Conservation (phyloP, 306 rosid species). For the Castanea crenata region DNA sequence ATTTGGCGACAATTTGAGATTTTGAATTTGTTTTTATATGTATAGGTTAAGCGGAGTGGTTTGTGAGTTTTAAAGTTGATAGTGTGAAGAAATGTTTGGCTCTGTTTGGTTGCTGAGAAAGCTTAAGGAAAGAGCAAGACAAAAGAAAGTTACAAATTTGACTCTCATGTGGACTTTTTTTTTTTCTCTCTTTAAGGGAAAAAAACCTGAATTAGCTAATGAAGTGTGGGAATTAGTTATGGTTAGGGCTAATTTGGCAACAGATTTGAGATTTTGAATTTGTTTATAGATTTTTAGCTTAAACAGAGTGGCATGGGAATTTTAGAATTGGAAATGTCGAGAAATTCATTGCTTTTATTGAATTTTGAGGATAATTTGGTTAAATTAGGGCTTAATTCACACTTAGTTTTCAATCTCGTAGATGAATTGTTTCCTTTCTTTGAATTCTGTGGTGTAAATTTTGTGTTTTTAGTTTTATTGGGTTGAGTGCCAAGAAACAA, state of each 20-base stretch:
- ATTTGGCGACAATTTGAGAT: background rate
- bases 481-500: background rate
- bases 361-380: background rate
- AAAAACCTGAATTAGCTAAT: background rate
- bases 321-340: background rate
- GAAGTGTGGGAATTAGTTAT: too few relatives aligned
- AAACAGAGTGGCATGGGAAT: conserved; percentile 4
- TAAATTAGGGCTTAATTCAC: conserved; percentile 6
- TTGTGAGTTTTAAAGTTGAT: background rate
- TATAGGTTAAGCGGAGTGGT: background rate
- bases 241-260: conserved; percentile 4
- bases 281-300: background rate
- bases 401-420: background rate
- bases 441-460: background rate
- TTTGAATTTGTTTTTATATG: background rate
- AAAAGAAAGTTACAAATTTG: too few relatives aligned
- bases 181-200: background rate
- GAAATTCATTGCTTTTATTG: background rate
- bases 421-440: background rate
- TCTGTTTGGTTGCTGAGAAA: conserved; percentile 20
- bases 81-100: background rate
- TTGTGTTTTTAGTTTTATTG: background rate
- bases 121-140: background rate
- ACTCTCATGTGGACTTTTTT: too few relatives aligned
- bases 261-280: background rate